phyloP scores from a whole-genome alignment of 2,329 filamentous ascomycete species.

The Talaromyces sp. region DNA sequence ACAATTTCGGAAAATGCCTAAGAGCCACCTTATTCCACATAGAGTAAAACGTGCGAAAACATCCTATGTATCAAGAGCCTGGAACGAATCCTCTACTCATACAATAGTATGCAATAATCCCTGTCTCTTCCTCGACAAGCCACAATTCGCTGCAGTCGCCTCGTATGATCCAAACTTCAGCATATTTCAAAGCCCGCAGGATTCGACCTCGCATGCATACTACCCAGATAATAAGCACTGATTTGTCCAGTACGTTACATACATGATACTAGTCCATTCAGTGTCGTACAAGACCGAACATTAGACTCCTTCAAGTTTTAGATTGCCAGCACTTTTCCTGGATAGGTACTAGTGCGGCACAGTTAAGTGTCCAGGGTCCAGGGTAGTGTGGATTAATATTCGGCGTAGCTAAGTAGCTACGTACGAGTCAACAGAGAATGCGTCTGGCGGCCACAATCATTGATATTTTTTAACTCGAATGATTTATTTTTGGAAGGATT shows the following conservation, averaged over 20 bases:
- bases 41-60: not conserved
- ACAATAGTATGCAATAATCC: not conserved
- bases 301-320: not conserved
- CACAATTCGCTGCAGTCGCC: not conserved
- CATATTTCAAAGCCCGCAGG: not conserved
- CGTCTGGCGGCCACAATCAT: not conserved
- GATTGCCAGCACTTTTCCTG: not conserved
- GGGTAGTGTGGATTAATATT: not conserved
- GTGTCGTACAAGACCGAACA: not conserved
- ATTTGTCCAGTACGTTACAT: not conserved
- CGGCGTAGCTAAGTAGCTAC: not conserved
- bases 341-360: not conserved
- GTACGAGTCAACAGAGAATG: not conserved
- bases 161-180: not conserved
- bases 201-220: not conserved
- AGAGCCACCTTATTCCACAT: not conserved
- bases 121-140: not conserved
- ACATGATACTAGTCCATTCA: not conserved
- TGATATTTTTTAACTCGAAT: not conserved
- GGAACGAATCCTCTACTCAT: not conserved
- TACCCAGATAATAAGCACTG: not conserved
- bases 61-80: not conserved
- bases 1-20: not conserved
- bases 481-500: not conserved
- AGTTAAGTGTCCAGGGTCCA: slow-evolving; percentile 4